Evolutionary conservation across 352 stramenopile species (phyloP).

Genomic region (Pythium pectinolyticum): DNA sequence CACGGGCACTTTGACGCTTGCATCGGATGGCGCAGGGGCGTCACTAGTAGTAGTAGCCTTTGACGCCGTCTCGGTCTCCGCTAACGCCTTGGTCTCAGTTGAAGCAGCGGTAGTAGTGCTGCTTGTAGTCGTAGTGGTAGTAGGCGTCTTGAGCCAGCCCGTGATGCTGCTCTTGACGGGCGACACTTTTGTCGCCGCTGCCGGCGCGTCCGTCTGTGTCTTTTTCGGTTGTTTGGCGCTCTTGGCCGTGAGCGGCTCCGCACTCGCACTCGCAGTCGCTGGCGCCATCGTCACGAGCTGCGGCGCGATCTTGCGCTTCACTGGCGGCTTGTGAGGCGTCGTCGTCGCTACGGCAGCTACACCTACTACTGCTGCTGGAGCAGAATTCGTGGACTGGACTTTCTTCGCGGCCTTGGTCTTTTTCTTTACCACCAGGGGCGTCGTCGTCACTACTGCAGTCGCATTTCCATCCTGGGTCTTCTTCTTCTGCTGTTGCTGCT

Average conservation of each 20-base stretch:
- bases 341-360: not conserved
- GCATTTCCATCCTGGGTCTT: not conserved
- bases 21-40: not conserved
- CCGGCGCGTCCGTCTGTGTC: not conserved
- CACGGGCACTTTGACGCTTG: not conserved
- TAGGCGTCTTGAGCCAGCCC: constrained; percentile 24
- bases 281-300: constrained; percentile 10
- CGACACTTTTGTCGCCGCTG: not conserved
- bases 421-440: constrained; percentile 11
- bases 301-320: constrained; percentile 26
- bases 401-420: constrained; percentile 11
- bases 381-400: too few relatives aligned
- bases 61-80: not conserved
- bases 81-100: not conserved
- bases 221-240: constrained; percentile 9
- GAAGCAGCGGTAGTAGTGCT: not conserved
- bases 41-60: not conserved
- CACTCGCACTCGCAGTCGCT: not conserved
- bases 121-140: not conserved
- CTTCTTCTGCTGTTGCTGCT: not conserved
- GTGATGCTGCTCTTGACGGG: constrained; percentile 23
- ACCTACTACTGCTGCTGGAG: not conserved
- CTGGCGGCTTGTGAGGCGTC: constrained; percentile 17
- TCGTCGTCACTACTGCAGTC: not conserved
- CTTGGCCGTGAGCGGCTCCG: constrained; percentile 3